Percentiles rank a stretch among this genome's conserved stretches.
Conservation (phyloP, 805 yeast genomes). For the Candida pini region DNA sequence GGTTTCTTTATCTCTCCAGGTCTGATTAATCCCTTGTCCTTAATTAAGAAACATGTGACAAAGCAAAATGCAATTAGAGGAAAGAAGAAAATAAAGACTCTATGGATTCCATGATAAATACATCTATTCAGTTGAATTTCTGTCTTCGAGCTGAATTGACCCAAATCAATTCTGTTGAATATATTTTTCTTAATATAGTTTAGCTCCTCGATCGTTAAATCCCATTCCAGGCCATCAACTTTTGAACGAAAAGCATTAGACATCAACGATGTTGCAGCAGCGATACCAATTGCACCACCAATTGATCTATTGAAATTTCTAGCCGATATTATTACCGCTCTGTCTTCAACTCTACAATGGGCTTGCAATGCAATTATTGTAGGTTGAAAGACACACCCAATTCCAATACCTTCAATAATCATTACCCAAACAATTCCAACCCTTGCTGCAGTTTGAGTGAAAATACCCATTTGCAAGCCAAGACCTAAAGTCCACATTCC, state of each 20-base stretch:
- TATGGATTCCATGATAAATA: constrained; percentile 28
- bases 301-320: constrained; percentile 52
- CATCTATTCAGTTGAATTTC: constrained; percentile 18
- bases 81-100: constrained; percentile 30
- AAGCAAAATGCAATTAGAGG: constrained; percentile 34
- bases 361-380: constrained; percentile 53
- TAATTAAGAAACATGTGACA: constrained; percentile 28
- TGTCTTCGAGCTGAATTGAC: constrained; percentile 20
- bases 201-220: constrained; percentile 8
- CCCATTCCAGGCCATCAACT: constrained; percentile 6
- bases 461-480: constrained; percentile 31
- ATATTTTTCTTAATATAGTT: constrained; percentile 24
- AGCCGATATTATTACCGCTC: constrained; percentile 54
- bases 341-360: constrained; percentile 42
- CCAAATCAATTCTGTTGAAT: constrained; percentile 25
- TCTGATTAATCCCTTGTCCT: constrained; percentile 38
- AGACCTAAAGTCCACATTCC: constrained; percentile 36
- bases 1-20: no score
- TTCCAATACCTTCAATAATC: constrained; percentile 36
- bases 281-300: constrained; percentile 62
- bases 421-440: constrained; percentile 33
- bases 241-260: constrained; percentile 22
- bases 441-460: constrained; percentile 26
- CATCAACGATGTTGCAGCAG: constrained; percentile 31
- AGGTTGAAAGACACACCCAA: constrained; percentile 50